Base-by-base conservation (phyloP, 1,284 basidiomycete genomes). In the Uromyces viciae-fabae region DNA sequence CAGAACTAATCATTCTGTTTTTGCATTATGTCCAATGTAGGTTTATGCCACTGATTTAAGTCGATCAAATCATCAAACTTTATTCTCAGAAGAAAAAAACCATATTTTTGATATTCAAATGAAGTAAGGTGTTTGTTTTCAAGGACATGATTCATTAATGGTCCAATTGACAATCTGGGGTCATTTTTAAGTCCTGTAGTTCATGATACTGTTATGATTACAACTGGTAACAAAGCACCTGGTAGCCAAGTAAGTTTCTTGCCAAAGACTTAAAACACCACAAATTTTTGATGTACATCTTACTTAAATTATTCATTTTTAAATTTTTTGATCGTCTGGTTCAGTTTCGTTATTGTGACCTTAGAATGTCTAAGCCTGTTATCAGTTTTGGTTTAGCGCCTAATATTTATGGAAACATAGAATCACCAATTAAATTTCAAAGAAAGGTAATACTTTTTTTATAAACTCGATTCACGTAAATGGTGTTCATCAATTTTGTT, bases 281-380 rank as follows among this genome's bases (percentile, higher is more conserved):
- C n/a, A n/a, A n/a, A n/a, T n/a, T n/a, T n/a, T n/a, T n/a, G n/a
- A n/a, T n/a, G n/a, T n/a, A n/a, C n/a, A n/a, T n/a, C n/a, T n/a
- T n/a, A n/a, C n/a, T 11, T 22, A 49, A 49, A 22, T 49, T 56
- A 19, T 56, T 8, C 28, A n/a, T 25, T 28, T 56, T 28, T 60
- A 60, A 60, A 8, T 22, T 9, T 36, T 52, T 2, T 25, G 31
- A 19, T 19, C 36, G 8, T 58, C 11, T 58, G 54, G 54, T 52
- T 69, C 40, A 79, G 69, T 80, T 80, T 66, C 69, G 69, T 22
- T 73, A 72, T 43, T 72, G 68, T 64, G 78, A 80, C 54, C 31
- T 80, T 9, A 42, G 78, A 46, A 72, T 54, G n/a, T n/a, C 68
- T 36, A 38, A 56, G 31, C 78, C 78, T 28, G 69, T 71, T 17